Base-by-base conservation (phyloP, 116 monocot species). In the Zostera marina region DNA sequence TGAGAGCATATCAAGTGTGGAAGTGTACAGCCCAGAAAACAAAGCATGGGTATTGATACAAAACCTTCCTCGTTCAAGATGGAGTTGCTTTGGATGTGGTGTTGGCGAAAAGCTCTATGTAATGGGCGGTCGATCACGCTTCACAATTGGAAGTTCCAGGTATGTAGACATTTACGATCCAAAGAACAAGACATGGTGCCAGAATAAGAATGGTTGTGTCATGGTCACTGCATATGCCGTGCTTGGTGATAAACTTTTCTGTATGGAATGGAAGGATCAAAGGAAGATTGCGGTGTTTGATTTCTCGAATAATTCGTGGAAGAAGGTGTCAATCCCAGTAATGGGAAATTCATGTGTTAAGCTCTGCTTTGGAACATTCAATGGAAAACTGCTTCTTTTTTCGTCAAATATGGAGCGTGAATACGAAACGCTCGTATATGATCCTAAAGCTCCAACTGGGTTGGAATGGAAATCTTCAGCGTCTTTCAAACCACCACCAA, bases 101-200 rank as follows among this genome's bases (percentile, higher is more conserved):
- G 66, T 87, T 3, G 57, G 63, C 0, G 80, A 73, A 23, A 84
- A 81, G 62, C 72, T 93, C 20, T 84, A 79, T 4, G 69, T 93
- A 2, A 84, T 93, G 93, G 84, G 84, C 0, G 93, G 88, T 1
- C 87, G 88, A 0, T 93, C 88, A 5, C 74, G 76, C 67, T 88
- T 84, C 71, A 87, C 81, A 1, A 93, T 93, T 21, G 88, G 93
- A 25, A 78, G 79, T 63, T 67, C 88, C 0, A 77, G 72, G 44
- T 73, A 63, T 4, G 64, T 88, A 2, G 93, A 93, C 16, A 56
- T 93, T 9, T 93, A 93, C 51, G 58, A 60, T 58, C 79, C 88
- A 0, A 58, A 69, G 5, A 2, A 13, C 9, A 62, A 42, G 19
- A 22, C 83, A 0, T 93, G 93, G 93, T 41, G 47, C 8, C 72